phyloP scores from a whole-genome alignment of 2,329 filamentous ascomycete genomes.

The Ophiostoma novo-ulmi region DNA sequence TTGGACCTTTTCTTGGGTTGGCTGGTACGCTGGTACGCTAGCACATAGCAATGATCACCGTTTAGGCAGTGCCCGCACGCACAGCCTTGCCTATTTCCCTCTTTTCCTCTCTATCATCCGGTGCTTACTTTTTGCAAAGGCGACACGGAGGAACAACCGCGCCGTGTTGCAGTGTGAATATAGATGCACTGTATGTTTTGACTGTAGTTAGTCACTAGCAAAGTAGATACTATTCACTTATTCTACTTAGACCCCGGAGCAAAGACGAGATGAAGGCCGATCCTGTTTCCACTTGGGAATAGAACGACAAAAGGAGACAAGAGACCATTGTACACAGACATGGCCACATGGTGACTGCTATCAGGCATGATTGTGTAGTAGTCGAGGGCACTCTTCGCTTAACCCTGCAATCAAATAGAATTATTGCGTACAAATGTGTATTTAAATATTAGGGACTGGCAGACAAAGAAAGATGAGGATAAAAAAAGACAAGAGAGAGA shows the following conservation, averaged over 20 bases:
- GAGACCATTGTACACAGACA: slow-evolving; percentile 8
- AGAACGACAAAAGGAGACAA: neutral
- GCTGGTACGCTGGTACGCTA: neutral
- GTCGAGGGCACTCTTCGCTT: slow-evolving; percentile 3
- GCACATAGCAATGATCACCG: neutral
- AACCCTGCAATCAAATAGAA: slow-evolving; percentile 3
- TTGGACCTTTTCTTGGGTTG: neutral
- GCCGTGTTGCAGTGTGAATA: slow-evolving; percentile 5
- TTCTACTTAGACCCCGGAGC: neutral
- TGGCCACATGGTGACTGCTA: slow-evolving; percentile 5
- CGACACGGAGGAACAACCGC: neutral
- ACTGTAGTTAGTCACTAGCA: neutral
- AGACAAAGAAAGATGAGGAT: too few species aligned
- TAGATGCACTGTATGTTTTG: neutral
- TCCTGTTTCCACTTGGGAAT: neutral
- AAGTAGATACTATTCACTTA: neutral
- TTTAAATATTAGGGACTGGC: too few species aligned
- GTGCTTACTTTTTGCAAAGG: neutral
- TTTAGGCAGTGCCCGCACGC: slow-evolving; percentile 4
- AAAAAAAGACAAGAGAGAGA: too few species aligned
- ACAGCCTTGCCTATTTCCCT: neutral
- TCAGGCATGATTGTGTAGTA: neutral
- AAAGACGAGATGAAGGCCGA: slow-evolving; percentile 4
- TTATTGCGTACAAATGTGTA: neutral
- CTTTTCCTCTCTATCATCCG: neutral